phyloP scores from a whole-genome alignment of 1,284 basidiomycete genomes.

The Boletus calvinii region DNA sequence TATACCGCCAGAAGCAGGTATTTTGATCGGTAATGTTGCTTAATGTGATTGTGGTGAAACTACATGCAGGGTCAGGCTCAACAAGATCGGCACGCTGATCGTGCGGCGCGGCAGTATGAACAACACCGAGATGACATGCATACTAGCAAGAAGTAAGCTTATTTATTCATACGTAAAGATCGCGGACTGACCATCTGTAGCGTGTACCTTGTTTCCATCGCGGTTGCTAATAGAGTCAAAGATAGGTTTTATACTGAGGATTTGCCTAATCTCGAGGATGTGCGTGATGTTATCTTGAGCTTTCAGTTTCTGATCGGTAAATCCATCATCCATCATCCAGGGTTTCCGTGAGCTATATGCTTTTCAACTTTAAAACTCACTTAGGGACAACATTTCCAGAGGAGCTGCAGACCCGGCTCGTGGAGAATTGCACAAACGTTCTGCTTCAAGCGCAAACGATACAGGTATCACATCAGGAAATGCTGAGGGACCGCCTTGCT shows the following conservation, averaged over 20 bases:
- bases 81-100: slow-evolving; percentile 75
- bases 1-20: slow-evolving; percentile 76
- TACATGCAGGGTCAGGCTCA: slow-evolving; percentile 54
- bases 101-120: slow-evolving; percentile 69
- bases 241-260: slow-evolving; percentile 67
- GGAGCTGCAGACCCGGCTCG: slow-evolving; percentile 59
- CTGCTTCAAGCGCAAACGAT: slow-evolving; percentile 58
- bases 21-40: slow-evolving; percentile 3
- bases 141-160: slow-evolving; percentile 72
- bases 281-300: slow-evolving; percentile 39
- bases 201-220: slow-evolving; percentile 67
- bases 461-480: slow-evolving; percentile 57
- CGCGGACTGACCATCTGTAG: slow-evolving; percentile 36
- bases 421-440: slow-evolving; percentile 52
- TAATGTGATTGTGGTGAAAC: slow-evolving; percentile 3
- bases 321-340: slow-evolving; percentile 37
- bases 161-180: slow-evolving; percentile 1
- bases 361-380: neutral
- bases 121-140: slow-evolving; percentile 74
- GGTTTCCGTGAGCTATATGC: slow-evolving; percentile 58
- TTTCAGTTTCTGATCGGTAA: slow-evolving; percentile 1
- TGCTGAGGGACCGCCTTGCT: slow-evolving; percentile 48
- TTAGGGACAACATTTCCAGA: slow-evolving; percentile 42
- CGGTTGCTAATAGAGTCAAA: slow-evolving; percentile 67
- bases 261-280: slow-evolving; percentile 68